A percentile compares a stretch with the other conserved stretches of the same genome.
These are phyloP conservation scores for Cyberlindnera japonica DNA, from an alignment of 805 yeast species.

Conservation along the genomic window DNA sequence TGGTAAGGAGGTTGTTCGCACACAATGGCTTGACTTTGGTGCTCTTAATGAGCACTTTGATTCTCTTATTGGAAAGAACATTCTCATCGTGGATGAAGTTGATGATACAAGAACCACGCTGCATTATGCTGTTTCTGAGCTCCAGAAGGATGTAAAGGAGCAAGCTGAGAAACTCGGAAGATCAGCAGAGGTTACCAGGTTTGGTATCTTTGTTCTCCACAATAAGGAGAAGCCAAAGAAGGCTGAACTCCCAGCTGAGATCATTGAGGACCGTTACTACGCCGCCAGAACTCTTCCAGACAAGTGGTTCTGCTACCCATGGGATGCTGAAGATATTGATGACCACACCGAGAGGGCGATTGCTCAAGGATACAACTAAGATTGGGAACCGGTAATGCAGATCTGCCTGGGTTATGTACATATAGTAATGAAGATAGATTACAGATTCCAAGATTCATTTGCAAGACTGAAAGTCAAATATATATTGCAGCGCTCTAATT, in stretches of 20 bases:
- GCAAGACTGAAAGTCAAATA: no score
- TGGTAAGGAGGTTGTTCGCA: constrained; percentile 79
- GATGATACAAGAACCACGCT: constrained; percentile 90
- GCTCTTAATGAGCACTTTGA: constrained; percentile 65
- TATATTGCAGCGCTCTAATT: no score
- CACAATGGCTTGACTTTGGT: constrained; percentile 88
- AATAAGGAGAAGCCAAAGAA: constrained; percentile 80
- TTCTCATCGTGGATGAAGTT: constrained; percentile 84
- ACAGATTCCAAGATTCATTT: no score
- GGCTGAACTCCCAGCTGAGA: constrained; percentile 62
- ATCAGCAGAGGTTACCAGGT: constrained; percentile 54
- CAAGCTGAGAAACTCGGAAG: constrained; percentile 61
- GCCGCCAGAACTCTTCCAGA: constrained; percentile 76
- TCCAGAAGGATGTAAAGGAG: constrained; percentile 52
- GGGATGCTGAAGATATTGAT: constrained; percentile 85
- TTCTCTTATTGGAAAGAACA: constrained; percentile 74
- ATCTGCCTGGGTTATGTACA: no score
- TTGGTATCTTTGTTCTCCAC: constrained; percentile 78
- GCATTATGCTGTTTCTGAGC: constrained; percentile 77
- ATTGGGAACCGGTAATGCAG: no score
- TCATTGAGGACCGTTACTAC: constrained; percentile 60
- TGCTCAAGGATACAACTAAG: constrained; percentile 58
- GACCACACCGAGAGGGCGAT: constrained; percentile 63
- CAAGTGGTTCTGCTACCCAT: constrained; percentile 85
- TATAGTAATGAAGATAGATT: no score